These are phyloP conservation scores for Herpotrichia juniperi DNA, from an alignment of 2,329 filamentous ascomycete genomes.

Conservation along the genomic window DNA sequence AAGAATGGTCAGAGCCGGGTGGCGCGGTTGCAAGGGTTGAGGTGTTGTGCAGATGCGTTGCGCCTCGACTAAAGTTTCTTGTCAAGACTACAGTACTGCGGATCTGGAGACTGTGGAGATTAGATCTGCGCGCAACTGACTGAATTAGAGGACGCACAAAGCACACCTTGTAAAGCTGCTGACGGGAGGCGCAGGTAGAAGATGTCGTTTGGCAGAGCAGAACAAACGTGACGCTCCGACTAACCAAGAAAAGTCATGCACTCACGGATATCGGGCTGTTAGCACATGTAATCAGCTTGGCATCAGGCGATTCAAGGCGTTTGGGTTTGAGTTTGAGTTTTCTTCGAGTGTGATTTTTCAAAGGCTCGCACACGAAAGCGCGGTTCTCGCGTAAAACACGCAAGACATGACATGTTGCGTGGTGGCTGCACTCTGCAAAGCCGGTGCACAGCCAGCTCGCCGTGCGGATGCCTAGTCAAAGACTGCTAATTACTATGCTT, in stretches of 20 bases:
- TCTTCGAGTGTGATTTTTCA: neutral
- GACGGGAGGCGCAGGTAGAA: too few relatives aligned
- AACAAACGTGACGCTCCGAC: neutral
- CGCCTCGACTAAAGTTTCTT: too few relatives aligned
- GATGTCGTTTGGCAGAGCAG: neutral
- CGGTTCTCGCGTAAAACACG: neutral
- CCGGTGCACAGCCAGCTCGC: too few relatives aligned
- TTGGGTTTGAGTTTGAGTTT: slow-evolving; percentile 1
- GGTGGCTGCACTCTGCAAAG: neutral
- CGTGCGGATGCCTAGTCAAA: too few relatives aligned
- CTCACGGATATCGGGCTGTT: neutral
- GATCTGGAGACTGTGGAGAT: too few relatives aligned
- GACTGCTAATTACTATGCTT: too few relatives aligned
- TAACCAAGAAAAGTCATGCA: neutral
- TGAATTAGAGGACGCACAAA: neutral
- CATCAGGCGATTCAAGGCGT: neutral
- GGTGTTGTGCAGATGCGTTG: neutral
- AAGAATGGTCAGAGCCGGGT: slow-evolving; percentile 1
- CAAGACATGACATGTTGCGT: neutral
- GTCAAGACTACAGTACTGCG: too few relatives aligned
- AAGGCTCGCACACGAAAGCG: neutral
- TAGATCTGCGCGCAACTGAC: too few relatives aligned
- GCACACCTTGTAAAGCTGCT: too few relatives aligned
- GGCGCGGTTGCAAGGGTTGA: neutral
- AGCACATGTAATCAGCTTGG: neutral